Percentiles rank a stretch among this genome's conserved stretches.
Conservation (phyloP, 129 eudicot species). For the sunflower (Helianthus annuus) region HanXRQr2.0-SUNRISE NC_035446.2:144833931-144834430, state of each 20-base stretch:
- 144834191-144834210: conserved; percentile 10
- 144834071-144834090: conserved; percentile 22
- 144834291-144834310: conserved; percentile 19
- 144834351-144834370: no score
- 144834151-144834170: conserved; percentile 6
- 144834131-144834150: conserved; percentile 20
- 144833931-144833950: conserved; percentile 80
- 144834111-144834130: conserved; percentile 26
- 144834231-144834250: conserved; percentile 13
- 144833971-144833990: conserved; percentile 36
- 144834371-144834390: no score
- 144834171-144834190: conserved; percentile 11
- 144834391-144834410: no score
- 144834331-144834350: no score
- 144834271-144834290: conserved; percentile 11
- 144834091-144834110: conserved; percentile 23
- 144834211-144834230: conserved; percentile 15
- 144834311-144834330: no score
- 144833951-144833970: conserved; percentile 71
- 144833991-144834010: conserved; percentile 19
- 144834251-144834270: conserved; percentile 5
- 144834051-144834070: conserved; percentile 17
- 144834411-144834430: no score
- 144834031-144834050: conserved; percentile 14
- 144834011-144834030: conserved; percentile 15